These are phyloP conservation scores for Eucalyptus victrix DNA, from an alignment of 345 rosid species.

Conservation along the genomic window DNA sequence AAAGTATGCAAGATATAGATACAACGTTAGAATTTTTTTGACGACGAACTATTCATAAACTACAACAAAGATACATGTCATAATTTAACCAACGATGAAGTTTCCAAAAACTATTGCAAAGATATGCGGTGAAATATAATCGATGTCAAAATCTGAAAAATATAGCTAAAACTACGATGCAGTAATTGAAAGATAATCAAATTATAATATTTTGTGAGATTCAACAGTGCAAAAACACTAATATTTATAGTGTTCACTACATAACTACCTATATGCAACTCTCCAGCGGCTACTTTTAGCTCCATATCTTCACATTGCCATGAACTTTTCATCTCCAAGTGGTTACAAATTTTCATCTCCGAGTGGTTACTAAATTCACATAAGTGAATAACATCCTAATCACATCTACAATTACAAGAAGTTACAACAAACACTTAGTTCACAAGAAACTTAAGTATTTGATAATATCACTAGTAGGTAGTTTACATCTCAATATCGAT, in stretches of 20 bases:
- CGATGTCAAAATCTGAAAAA: fast-evolving
- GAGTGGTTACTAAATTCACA: neutral
- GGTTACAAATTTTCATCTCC: no score
- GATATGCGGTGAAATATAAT: neutral
- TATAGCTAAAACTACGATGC: neutral
- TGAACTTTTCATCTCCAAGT: neutral
- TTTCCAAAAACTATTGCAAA: neutral
- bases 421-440: neutral
- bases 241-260: no score
- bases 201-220: no score
- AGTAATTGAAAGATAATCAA: neutral
- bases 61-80: fast-evolving
- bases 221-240: neutral
- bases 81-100: neutral
- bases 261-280: neutral
- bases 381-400: neutral
- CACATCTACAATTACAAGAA: fast-evolving
- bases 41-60: no score
- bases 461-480: no score
- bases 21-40: no score
- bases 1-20: no score
- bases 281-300: neutral
- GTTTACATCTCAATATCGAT: neutral
- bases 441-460: no score
- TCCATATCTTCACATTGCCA: neutral